Evolutionary conservation across 1,284 basidiomycete species (phyloP).

Genomic region (Veloporphyrellus conicus): DNA sequence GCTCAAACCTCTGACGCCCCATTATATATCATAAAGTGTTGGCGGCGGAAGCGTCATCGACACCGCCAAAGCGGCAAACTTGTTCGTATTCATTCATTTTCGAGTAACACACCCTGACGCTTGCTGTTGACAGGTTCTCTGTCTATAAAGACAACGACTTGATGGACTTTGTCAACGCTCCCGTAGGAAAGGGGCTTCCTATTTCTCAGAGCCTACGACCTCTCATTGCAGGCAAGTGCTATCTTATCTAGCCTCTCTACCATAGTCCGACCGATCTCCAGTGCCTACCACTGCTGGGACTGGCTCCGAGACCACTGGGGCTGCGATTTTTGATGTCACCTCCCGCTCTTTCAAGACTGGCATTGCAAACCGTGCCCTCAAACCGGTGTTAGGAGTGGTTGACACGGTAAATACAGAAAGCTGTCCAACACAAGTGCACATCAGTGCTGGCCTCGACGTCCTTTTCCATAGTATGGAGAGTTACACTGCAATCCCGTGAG

Average conservation of each 20-base stretch:
- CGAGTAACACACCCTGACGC: neutral
- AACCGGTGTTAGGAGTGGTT: conserved; percentile 79
- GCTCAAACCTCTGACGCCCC: neutral
- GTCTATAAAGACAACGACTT: conserved; percentile 90
- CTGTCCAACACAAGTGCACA: conserved; percentile 83
- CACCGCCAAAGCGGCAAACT: conserved; percentile 88
- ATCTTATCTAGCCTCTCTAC: neutral
- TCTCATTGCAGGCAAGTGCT: conserved; percentile 70
- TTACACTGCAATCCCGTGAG: conserved; percentile 84
- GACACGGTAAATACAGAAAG: conserved; percentile 83
- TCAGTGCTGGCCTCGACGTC: conserved; percentile 89
- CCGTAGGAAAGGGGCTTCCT: conserved; percentile 87
- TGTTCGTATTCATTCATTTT: conserved; percentile 47
- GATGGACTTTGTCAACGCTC: conserved; percentile 96
- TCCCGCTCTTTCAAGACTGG: conserved; percentile 93
- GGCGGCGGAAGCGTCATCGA: conserved; percentile 96
- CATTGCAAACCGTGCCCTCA: conserved; percentile 87
- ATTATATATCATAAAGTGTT: conserved; percentile 48
- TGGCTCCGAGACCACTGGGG: conserved; percentile 97
- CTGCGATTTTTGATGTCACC: conserved; percentile 91
- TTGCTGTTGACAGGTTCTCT: conserved; percentile 53
- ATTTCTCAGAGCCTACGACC: conserved; percentile 76
- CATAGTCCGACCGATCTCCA: conserved; percentile 21
- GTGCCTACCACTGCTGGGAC: conserved; percentile 96
- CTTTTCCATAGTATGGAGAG: conserved; percentile 93